Base-by-base conservation (phyloP, 2,329 filamentous ascomycete species). In the Scytalidium lignicola region DNA sequence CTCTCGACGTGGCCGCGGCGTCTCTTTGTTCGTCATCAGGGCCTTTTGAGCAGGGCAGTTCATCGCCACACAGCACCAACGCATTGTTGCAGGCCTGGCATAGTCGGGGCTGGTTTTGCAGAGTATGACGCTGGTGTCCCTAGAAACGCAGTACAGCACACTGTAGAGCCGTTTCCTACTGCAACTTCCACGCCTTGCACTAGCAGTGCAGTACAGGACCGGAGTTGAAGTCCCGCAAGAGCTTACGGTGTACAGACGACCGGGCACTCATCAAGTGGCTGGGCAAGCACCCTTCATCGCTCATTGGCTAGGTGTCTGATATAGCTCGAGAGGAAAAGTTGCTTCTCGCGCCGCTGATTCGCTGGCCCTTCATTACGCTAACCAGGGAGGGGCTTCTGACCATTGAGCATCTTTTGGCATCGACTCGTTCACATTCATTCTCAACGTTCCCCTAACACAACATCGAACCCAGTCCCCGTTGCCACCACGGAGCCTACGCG, bases 381-480 rank as follows among this genome's bases (percentile, higher is more conserved):
- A 37, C n/a, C 32, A n/a, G 32, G 32, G 32, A 37, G 10, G 32
- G 32, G n/a, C 32, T 37, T 17, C 32, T 37, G n/a, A 17, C n/a
- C 32, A 15, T 37, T n/a, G 12, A 17, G 12, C n/a, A 13, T 37
- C 32, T 37, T 37, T 37, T 37, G 32, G 32, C 32, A 37, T 37
- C 32, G 6, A 37, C 32, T 37, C 32, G 32, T 37, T 37, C 32
- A 37, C 32, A n/a, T 13, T 37, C 32, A n/a, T 37, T 51, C 55
- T 54, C 55, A 51, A 51, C 48, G 22, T 57, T 47, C 52, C 48
- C 41, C 37, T 46, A 43, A 40, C 20, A 42, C 51, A 48, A 54
- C 53, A 41, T 49, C 41, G 52, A 52, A 51, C 5, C 52, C 51
- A 51, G 50, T 37, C 44, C 50, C 47, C 20, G 39, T 43, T 26